Evolutionary conservation across 176 grass and related monocot species (phyloP), one percentile per base, ranked within the genome.

Genomic region (Oryza nivara): DNA sequence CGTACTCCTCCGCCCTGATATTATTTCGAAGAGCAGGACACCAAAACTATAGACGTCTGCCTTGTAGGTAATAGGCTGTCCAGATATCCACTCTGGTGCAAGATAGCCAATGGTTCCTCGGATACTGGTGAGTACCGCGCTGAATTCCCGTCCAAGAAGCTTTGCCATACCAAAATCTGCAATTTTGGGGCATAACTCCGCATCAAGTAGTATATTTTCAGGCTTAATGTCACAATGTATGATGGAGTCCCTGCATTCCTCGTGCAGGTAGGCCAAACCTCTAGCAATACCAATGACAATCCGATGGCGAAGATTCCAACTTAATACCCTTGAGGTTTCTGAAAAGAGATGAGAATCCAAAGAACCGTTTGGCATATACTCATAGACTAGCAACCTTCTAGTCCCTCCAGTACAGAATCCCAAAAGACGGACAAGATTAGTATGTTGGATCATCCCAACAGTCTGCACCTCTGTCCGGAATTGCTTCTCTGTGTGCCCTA

Each of bases 201-300:
- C 76, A 67, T 88, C 76, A 1, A 91, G 30, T 1, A 91, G 71
- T 43, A 91, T 69, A 76, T 91, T 91, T 7, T 88, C 85, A 15
- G 70, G 89, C 64, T 88, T 91, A 12, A 91, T 88, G 25, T 91
- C 89, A 26, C 85, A 91, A 40, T 91, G 81, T 75, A 91, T 91
- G 64, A 91, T 88, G 70, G 85, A 88, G 14, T 88, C 86, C 13
- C 71, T 78, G 36, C 89, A 91, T 69, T 88, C 64, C 17, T 92
- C 90, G 22, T 88, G 90, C 30, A 88, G 72, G 84, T 92, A 92
- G 19, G 72, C 11, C 20, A 92, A 67, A 34, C 82, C 86, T 43
- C 41, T 67, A 9, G 45, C 74, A 7, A 79, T 11, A 20, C 74
- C 74, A 45, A 83, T n/a, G 16, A 32, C 58, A 79, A 79, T 87